Evolutionary conservation across 768 basidiomycete species (phyloP), one percentile per base, ranked within the genome.

Genomic region (Cystofilobasidium bisporidii): DNA sequence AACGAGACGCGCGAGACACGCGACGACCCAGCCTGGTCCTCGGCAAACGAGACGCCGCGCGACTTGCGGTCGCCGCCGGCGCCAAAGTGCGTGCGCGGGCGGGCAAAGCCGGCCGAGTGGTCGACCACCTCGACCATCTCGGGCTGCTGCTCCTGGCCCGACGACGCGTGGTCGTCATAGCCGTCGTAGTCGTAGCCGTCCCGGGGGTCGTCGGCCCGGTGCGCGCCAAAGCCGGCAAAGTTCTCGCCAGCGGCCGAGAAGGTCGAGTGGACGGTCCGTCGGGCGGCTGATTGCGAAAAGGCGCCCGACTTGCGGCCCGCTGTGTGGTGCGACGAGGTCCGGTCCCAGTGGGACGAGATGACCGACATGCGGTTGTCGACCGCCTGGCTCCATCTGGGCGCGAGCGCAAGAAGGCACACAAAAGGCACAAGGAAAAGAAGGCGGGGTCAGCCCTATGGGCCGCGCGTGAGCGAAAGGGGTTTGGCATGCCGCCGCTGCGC

Each of bases 1-100:
- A 78, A 72, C 20, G 77, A 78, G 36, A 77, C 70, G 12, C 77
- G 69, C 0, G 76, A 77, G 69, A 72, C 64, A 43, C 76, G 71
- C 32, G 57, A n/a, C n/a, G n/a, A n/a, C n/a, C n/a, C n/a, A 38
- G 28, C 56, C 53, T n/a, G n/a, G 40, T 72, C 71, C 57, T 71
- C 67, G 28, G 77, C 77, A 59, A 78, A 78, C 0, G 75, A 76
- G 71, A 78, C 75, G 50, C 58, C 57, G 32, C 33, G 30, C 32
- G 32, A 60, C 33, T 60, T 61, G 47, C 56, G 65, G 45, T 61
- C 65, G 59, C 24, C n/a, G n/a, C n/a, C 43, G 12, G 45, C 41
- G 24, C 12, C 57, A 55, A 28, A 43, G 26, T 38, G 47, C 20
- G 65, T 66, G n/a, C 30, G 45, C 6, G 65, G 28, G 3, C 65